These are phyloP conservation scores for Fusarium tupiense DNA, from an alignment of 2,329 filamentous ascomycete species.

Conservation along the genomic window DNA sequence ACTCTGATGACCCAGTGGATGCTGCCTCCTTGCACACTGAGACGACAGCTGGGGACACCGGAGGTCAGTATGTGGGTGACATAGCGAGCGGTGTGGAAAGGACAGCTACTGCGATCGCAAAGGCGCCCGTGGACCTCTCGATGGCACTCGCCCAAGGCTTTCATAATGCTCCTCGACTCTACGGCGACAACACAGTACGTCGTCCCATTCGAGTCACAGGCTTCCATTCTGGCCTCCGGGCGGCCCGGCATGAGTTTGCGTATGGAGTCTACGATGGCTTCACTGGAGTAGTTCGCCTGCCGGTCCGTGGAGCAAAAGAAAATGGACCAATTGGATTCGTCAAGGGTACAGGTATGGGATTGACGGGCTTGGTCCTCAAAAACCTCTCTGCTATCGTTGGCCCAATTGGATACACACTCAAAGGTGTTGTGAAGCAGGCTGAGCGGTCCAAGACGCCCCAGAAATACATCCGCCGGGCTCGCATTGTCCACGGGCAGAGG, in stretches of 20 bases:
- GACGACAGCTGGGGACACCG: conserved; percentile 29
- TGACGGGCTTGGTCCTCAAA: conserved; percentile 72
- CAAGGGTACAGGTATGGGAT: conserved; percentile 69
- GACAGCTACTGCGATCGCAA: conserved; percentile 61
- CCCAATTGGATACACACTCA: conserved; percentile 69
- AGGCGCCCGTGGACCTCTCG: conserved; percentile 68
- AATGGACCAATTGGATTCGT: conserved; percentile 58
- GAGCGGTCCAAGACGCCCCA: conserved; percentile 63
- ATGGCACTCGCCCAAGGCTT: conserved; percentile 74
- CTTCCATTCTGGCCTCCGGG: conserved; percentile 69
- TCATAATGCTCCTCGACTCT: conserved; percentile 75
- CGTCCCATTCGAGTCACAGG: conserved; percentile 71
- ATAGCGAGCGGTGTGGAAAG: conserved; percentile 62
- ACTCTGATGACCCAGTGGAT: conserved; percentile 5
- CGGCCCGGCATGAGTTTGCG: conserved; percentile 68
- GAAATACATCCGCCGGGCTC: conserved; percentile 63
- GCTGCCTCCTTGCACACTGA: conserved; percentile 20
- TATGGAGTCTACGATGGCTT: conserved; percentile 73
- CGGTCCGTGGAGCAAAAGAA: conserved; percentile 65
- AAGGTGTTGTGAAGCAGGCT: conserved; percentile 70
- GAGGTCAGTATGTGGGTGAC: conserved; percentile 58
- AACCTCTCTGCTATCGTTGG: conserved; percentile 70
- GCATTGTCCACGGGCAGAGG: conserved; percentile 67
- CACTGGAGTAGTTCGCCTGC: conserved; percentile 69
- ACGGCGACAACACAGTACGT: conserved; percentile 75